These are phyloP conservation scores for Pseudozyma sp. DNA, from an alignment of 1,284 basidiomycete species.

Conservation along the genomic window DNA sequence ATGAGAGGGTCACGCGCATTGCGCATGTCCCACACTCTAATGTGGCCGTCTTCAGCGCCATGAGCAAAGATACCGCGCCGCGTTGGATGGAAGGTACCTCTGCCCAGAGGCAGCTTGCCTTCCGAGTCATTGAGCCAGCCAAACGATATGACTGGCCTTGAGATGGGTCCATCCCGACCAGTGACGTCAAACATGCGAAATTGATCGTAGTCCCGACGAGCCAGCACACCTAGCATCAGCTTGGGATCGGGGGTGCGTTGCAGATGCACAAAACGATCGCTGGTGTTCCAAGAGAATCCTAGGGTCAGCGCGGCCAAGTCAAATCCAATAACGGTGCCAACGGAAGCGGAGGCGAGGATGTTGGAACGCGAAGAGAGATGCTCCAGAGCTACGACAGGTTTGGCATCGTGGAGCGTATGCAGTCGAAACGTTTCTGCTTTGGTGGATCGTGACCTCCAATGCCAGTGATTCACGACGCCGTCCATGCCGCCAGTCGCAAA, in stretches of 20 bases:
- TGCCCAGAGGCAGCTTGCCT: constrained; percentile 27
- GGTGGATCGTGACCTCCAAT: constrained; percentile 21
- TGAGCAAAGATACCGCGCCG: constrained; percentile 41
- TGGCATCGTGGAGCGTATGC: constrained; percentile 35
- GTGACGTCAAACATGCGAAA: constrained; percentile 48
- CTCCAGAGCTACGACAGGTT: constrained; percentile 33
- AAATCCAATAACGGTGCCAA: constrained; percentile 36
- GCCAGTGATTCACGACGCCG: constrained; percentile 45
- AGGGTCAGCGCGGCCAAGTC: constrained; percentile 33
- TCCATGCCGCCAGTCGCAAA: constrained; percentile 50
- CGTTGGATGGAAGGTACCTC: constrained; percentile 37
- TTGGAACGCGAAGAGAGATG: constrained; percentile 24
- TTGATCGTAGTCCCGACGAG: constrained; percentile 45
- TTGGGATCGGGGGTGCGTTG: constrained; percentile 40
- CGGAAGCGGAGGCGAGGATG: constrained; percentile 28
- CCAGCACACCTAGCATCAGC: constrained; percentile 36
- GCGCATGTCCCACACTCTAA: constrained; percentile 47
- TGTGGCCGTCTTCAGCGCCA: constrained; percentile 36
- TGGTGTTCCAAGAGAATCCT: constrained; percentile 41
- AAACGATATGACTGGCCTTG: constrained; percentile 37
- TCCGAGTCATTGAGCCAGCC: constrained; percentile 46
- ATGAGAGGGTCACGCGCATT: constrained; percentile 37
- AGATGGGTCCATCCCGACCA: constrained; percentile 35
- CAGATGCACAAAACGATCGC: constrained; percentile 44
- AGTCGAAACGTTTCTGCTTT: constrained; percentile 16